phyloP scores from a whole-genome alignment of 495 filamentous ascomycete genomes.

The Annulohypoxylon bovei region DNA sequence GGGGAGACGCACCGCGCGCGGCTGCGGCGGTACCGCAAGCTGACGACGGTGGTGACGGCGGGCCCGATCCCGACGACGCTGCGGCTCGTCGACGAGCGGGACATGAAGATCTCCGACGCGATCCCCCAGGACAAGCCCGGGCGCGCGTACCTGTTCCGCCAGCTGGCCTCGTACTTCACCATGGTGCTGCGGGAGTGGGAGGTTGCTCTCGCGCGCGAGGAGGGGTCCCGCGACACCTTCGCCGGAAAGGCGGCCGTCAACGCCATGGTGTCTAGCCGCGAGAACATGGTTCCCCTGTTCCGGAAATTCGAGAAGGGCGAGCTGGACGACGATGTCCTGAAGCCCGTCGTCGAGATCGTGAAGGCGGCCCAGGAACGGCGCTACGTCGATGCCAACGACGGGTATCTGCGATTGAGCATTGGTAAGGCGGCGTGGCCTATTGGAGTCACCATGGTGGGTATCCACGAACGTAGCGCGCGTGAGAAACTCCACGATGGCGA shows the following conservation, averaged over 20 bases:
- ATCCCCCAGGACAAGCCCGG: conserved; percentile 66
- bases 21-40: conserved; percentile 72
- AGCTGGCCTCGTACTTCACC: conserved; percentile 91
- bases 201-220: conserved; percentile 73
- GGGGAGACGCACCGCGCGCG: conserved; percentile 79
- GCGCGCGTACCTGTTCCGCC: conserved; percentile 77
- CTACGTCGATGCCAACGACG: conserved; percentile 97
- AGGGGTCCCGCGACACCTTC: conserved; percentile 67
- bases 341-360: conserved; percentile 93
- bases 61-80: conserved; percentile 75
- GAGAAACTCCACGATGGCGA: conserved; percentile 95
- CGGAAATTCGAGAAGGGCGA: conserved; percentile 83
- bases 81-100: conserved; percentile 76
- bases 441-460: conserved; percentile 99
- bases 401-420: conserved; percentile 90
- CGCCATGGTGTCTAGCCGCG: conserved; percentile 81
- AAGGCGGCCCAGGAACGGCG: conserved; percentile 84
- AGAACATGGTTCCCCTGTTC: conserved; percentile 92
- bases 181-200: conserved; percentile 93
- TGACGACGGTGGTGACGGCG: conserved; percentile 60
- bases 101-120: conserved; percentile 81
- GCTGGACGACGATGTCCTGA: conserved; percentile 79
- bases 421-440: conserved; percentile 99
- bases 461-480: conserved; percentile 93
- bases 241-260: conserved; percentile 79